Percentiles rank a stretch among this genome's conserved stretches.
Conservation (phyloP, 2,329 filamentous ascomycete genomes). For the Phialophora expanda region DNA sequence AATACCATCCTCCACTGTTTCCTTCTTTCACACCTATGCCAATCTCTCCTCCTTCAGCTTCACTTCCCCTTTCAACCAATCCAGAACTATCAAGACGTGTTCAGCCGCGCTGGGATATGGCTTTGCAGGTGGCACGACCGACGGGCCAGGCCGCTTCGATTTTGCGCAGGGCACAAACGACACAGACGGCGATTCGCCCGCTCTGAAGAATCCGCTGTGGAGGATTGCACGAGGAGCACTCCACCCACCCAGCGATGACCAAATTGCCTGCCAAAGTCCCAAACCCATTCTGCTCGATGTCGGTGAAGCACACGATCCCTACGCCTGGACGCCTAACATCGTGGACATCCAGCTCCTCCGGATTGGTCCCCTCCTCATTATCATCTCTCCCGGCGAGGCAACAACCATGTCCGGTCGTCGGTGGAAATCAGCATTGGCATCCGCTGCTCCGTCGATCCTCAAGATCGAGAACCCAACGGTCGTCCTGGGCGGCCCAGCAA, state of each 20-base stretch:
- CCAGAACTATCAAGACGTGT: constrained; percentile 67
- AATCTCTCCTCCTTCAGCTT: constrained; percentile 81
- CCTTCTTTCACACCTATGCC: constrained; percentile 83
- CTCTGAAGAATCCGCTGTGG: constrained; percentile 78
- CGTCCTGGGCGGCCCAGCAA: constrained; percentile 85
- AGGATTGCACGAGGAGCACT: constrained; percentile 73
- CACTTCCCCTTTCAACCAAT: constrained; percentile 70
- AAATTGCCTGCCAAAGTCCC: constrained; percentile 74
- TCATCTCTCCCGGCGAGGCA: constrained; percentile 84
- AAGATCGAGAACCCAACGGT: constrained; percentile 67
- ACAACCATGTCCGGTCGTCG: constrained; percentile 90
- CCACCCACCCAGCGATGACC: constrained; percentile 70
- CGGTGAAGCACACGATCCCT: constrained; percentile 76
- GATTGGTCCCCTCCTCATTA: constrained; percentile 81
- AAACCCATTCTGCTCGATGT: constrained; percentile 90
- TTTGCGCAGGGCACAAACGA: constrained; percentile 71
- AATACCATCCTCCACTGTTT: constrained; percentile 69
- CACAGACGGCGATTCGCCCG: constrained; percentile 70
- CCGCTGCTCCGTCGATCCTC: constrained; percentile 58
- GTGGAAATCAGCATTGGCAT: constrained; percentile 74
- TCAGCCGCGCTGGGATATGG: constrained; percentile 88
- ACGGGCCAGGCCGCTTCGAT: constrained; percentile 89
- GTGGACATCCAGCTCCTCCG: constrained; percentile 86
- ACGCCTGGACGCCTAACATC: constrained; percentile 88
- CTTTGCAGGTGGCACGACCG: constrained; percentile 90